Percentiles rank a stretch among this genome's conserved stretches.
These are phyloP conservation scores for Calonectria hongkongensis DNA, from an alignment of 2,329 filamentous ascomycete genomes.

Conservation along the genomic window DNA sequence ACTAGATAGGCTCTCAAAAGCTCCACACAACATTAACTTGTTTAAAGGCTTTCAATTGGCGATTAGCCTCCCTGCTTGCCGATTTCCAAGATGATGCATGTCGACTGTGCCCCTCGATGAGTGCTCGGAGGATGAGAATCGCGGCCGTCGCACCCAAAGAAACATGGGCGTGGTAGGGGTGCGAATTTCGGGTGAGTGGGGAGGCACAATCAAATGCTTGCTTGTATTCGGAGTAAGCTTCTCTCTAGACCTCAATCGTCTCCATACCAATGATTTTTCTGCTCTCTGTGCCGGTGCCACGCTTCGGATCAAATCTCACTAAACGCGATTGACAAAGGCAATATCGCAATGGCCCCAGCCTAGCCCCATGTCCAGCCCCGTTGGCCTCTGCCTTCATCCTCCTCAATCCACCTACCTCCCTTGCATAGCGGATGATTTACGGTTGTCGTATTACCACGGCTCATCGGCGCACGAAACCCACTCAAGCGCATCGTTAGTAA, in stretches of 20 bases:
- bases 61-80: slow-evolving; percentile 26
- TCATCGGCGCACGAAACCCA: slow-evolving; percentile 45
- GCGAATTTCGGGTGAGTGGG: slow-evolving; percentile 44
- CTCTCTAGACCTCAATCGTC: slow-evolving; percentile 40
- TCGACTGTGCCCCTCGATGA: slow-evolving; percentile 11
- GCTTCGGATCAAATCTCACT: slow-evolving; percentile 15
- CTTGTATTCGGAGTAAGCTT: slow-evolving; percentile 35
- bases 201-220: slow-evolving; percentile 30
- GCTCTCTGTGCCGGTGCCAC: slow-evolving; percentile 28
- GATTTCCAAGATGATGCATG: slow-evolving; percentile 24
- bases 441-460: slow-evolving; percentile 42
- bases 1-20: slow-evolving; percentile 11
- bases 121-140: slow-evolving; percentile 10
- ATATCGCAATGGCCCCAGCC: slow-evolving; percentile 20
- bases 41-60: slow-evolving; percentile 14
- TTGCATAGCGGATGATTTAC: slow-evolving; percentile 33
- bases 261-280: slow-evolving; percentile 34
- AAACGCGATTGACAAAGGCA: slow-evolving; percentile 15
- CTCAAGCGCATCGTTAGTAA: slow-evolving; percentile 42
- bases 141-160: slow-evolving; percentile 27
- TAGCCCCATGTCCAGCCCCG: slow-evolving; percentile 6
- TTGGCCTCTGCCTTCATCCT: slow-evolving; percentile 25
- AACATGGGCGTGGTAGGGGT: slow-evolving; percentile 40
- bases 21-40: slow-evolving; percentile 10
- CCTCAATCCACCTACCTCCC: slow-evolving; percentile 32